Percentiles rank a stretch among this genome's conserved stretches.
These are phyloP conservation scores for Cytospora chrysosperma DNA, from an alignment of 2,329 filamentous ascomycete genomes.

Conservation along the genomic window DNA sequence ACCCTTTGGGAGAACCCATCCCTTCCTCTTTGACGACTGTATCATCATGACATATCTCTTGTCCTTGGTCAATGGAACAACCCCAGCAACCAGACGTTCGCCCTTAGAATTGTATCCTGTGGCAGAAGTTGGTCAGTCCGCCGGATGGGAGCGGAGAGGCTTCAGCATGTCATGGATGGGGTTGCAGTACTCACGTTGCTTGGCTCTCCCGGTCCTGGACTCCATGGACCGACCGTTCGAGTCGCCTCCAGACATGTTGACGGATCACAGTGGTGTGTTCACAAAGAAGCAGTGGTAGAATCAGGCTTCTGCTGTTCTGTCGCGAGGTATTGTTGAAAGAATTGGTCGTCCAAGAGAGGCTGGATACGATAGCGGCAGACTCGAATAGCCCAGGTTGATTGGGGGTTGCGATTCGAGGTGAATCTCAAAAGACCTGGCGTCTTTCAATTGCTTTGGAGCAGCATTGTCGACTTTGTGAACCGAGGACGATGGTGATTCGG, in stretches of 20 bases:
- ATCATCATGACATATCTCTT: conserved; percentile 89
- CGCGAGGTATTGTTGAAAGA: background rate
- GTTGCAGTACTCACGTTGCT: conserved; percentile 68
- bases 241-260: conserved; percentile 22
- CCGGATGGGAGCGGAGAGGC: conserved; percentile 26
- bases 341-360: conserved; percentile 2
- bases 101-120: conserved; percentile 88
- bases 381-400: conserved; percentile 8
- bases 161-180: conserved; percentile 25
- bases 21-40: conserved; percentile 84
- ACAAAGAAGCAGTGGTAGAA: conserved; percentile 4
- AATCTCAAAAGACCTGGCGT: conserved; percentile 24
- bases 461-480: conserved; percentile 23
- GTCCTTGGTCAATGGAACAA: conserved; percentile 85
- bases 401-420: conserved; percentile 14
- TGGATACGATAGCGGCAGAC: background rate
- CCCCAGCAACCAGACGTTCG: conserved; percentile 91
- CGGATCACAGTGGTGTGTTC: conserved; percentile 25
- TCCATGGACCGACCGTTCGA: conserved; percentile 59
- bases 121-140: conserved; percentile 38
- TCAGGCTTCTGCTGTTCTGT: background rate
- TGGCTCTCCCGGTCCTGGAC: conserved; percentile 73
- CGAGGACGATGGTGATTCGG: conserved; percentile 13
- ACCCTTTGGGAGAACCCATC: conserved; percentile 96
- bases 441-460: conserved; percentile 25